phyloP scores from a whole-genome alignment of 1,139 yeast species.

The Lodderomyces parapsilosis region DNA sequence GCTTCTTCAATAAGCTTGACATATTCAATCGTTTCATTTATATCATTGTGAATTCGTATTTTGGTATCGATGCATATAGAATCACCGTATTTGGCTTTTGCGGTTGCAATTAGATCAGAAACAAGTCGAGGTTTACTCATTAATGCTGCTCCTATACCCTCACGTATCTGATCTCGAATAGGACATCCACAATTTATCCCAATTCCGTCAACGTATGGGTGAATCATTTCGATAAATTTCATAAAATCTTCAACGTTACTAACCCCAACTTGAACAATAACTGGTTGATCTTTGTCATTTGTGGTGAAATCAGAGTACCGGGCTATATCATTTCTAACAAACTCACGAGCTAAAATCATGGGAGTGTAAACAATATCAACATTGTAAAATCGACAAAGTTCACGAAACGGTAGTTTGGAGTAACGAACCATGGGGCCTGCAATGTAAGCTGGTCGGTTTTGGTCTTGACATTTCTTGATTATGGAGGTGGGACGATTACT shows the following conservation, averaged over 20 bases:
- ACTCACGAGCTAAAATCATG: conserved; percentile 94
- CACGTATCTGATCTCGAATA: conserved; percentile 88
- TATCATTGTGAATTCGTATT: conserved; percentile 79
- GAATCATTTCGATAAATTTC: conserved; percentile 84
- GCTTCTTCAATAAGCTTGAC: conserved; percentile 75
- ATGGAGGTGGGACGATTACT: neutral
- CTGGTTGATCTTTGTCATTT: conserved; percentile 61
- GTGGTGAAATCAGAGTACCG: conserved; percentile 84
- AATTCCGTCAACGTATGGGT: conserved; percentile 88
- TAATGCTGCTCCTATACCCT: conserved; percentile 95
- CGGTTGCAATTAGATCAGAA: conserved; percentile 79
- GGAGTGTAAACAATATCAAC: conserved; percentile 91
- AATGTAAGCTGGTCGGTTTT: conserved; percentile 25
- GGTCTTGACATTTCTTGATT: conserved; percentile 1
- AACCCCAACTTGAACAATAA: conserved; percentile 89
- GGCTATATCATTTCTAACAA: conserved; percentile 81
- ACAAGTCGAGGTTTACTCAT: conserved; percentile 84
- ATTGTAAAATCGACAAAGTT: conserved; percentile 68
- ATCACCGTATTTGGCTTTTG: conserved; percentile 71
- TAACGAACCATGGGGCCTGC: conserved; percentile 99
- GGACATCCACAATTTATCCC: conserved; percentile 98
- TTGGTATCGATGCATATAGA: conserved; percentile 80
- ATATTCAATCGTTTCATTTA: conserved; percentile 68
- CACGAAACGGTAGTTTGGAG: conserved; percentile 89
- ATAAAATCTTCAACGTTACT: conserved; percentile 82